phyloP scores from a whole-genome alignment of 2,329 filamentous ascomycete genomes.

The Verticillium nubilum region DNA sequence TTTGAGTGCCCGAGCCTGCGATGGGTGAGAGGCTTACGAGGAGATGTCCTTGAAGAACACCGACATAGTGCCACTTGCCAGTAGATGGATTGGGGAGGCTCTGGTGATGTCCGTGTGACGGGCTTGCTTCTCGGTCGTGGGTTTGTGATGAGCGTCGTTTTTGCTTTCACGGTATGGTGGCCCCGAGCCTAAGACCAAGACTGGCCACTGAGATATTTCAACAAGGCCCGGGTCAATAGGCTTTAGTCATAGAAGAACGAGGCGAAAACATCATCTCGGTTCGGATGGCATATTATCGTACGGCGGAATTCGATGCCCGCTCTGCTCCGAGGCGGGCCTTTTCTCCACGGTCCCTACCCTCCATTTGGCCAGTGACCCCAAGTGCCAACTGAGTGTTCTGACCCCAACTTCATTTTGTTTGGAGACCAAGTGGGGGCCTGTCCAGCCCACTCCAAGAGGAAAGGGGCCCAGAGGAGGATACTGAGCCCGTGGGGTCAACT shows the following conservation, averaged over 20 bases:
- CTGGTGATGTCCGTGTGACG: no score
- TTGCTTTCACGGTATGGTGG: background rate
- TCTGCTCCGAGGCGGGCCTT: background rate
- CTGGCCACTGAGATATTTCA: background rate
- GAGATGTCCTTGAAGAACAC: slow-evolving; percentile 33
- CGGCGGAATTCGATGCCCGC: background rate
- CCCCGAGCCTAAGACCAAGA: no score
- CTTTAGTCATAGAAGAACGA: background rate
- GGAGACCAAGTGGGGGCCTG: background rate
- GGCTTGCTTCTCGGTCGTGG: background rate
- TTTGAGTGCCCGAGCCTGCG: background rate
- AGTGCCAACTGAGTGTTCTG: background rate
- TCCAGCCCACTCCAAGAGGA: background rate
- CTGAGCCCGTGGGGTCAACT: background rate
- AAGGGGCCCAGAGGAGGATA: background rate
- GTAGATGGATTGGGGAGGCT: no score
- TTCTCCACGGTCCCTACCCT: no score
- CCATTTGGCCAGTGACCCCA: background rate
- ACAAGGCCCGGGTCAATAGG: background rate
- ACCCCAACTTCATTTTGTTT: background rate
- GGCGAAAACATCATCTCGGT: background rate
- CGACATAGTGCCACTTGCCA: slow-evolving; percentile 28
- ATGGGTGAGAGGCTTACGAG: slow-evolving; percentile 16
- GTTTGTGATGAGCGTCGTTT: background rate
- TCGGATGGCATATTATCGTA: background rate